Percentiles rank a stretch among this genome's conserved stretches.
Evolutionary conservation across 768 basidiomycete genomes (phyloP).

Genomic region (Mycena rebaudengoi): DNA sequence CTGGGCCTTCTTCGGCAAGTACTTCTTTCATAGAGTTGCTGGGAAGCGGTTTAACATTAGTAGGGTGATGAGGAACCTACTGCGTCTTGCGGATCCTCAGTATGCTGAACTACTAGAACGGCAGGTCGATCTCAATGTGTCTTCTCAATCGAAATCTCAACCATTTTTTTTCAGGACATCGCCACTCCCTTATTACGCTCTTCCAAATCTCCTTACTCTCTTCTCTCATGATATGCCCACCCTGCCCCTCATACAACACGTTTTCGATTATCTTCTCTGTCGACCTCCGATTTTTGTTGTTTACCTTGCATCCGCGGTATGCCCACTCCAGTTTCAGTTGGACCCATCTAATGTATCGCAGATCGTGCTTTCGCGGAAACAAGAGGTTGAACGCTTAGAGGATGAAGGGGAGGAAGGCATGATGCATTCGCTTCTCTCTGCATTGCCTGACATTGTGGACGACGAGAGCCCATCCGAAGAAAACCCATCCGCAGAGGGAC

Average conservation of each 20-base stretch:
- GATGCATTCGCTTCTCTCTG: constrained; percentile 46
- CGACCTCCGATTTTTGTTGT: constrained; percentile 84
- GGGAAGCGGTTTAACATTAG: not conserved
- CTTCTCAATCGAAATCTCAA: not conserved
- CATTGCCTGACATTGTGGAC: constrained; percentile 51
- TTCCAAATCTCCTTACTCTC: constrained; percentile 89
- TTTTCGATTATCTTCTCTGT: constrained; percentile 89
- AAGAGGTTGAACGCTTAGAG: constrained; percentile 67
- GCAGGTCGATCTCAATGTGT: constrained; percentile 46
- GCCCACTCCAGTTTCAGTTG: constrained; percentile 30
- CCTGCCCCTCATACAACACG: constrained; percentile 87
- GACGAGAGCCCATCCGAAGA: no score
- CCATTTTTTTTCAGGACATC: constrained; percentile 59
- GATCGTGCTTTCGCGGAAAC: constrained; percentile 79
- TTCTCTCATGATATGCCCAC: constrained; percentile 94
- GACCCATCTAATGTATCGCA: constrained; percentile 37
- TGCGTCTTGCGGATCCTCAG: constrained; percentile 74
- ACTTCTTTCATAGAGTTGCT: not conserved
- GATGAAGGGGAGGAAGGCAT: constrained; percentile 63
- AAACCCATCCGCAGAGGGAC: not conserved
- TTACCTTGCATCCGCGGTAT: constrained; percentile 84
- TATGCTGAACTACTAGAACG: constrained; percentile 74
- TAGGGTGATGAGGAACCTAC: constrained; percentile 79
- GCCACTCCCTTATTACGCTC: constrained; percentile 87
- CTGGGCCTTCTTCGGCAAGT: constrained; percentile 78